Conservation (phyloP, 371 early-diverging fungal genomes). For the Mortierella sp. region DNA sequence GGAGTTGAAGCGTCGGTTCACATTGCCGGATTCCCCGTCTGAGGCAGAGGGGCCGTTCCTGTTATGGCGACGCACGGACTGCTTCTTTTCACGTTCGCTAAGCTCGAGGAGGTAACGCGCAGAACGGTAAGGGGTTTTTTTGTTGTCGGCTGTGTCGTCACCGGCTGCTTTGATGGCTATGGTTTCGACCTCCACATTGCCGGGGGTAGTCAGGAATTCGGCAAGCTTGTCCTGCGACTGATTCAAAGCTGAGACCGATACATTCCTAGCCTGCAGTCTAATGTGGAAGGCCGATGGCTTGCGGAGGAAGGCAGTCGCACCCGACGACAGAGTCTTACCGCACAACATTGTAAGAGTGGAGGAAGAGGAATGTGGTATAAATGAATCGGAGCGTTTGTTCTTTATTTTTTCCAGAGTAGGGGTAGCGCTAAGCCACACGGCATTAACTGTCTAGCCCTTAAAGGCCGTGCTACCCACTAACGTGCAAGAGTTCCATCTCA, state of each 20-base stretch:
- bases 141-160: not conserved
- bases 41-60: not conserved
- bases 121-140: conserved; percentile 18
- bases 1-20: conserved; percentile 2
- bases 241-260: conserved; percentile 13
- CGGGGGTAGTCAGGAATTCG: not conserved
- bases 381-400: no score
- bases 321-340: conserved; percentile 14
- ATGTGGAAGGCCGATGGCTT: not conserved
- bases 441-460: no score
- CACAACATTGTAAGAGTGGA: conserved; percentile 12
- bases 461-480: conserved; percentile 8
- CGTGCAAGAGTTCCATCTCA: conserved; percentile 19
- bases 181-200: not conserved
- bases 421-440: no score
- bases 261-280: conserved; percentile 19
- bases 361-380: not conserved
- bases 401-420: no score
- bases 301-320: conserved; percentile 3
- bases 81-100: conserved; percentile 15
- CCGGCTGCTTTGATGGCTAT: not conserved
- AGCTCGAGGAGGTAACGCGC: conserved; percentile 35
- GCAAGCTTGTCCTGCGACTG: conserved; percentile 13
- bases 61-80: not conserved
- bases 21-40: not conserved